Conservation (phyloP, 1,139 yeast genomes). For the Yamadazyma sp. region DNA sequence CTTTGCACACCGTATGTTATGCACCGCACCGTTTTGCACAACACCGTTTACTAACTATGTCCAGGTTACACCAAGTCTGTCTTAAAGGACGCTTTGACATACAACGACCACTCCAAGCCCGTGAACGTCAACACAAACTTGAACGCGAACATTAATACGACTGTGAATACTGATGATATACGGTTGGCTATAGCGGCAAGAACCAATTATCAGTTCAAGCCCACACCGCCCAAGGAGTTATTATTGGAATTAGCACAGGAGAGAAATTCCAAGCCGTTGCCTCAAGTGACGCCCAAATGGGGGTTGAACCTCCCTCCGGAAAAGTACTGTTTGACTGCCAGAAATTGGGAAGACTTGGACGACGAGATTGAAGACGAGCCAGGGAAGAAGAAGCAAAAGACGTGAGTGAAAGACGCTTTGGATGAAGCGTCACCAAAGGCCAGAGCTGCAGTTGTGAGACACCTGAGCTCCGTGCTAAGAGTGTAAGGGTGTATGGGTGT, state of each 20-base stretch:
- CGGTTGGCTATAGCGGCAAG: conserved; percentile 91
- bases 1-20: conserved; percentile 62
- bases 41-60: conserved; percentile 27
- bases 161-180: conserved; percentile 82
- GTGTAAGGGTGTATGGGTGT: no score
- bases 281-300: conserved; percentile 89
- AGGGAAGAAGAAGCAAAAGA: conserved; percentile 5
- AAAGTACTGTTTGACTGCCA: conserved; percentile 88
- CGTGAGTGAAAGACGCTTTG: no score
- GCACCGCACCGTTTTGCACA: not conserved
- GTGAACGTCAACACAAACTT: conserved; percentile 32
- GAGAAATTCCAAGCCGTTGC: conserved; percentile 83
- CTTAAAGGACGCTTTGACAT: conserved; percentile 82
- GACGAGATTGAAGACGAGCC: conserved; percentile 33
- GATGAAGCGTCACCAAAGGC: no score
- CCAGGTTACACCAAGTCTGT: conserved; percentile 72
- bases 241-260: conserved; percentile 89
- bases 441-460: no score
- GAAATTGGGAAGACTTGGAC: conserved; percentile 60
- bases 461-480: no score
- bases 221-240: conserved; percentile 92
- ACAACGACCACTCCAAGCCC: conserved; percentile 75
- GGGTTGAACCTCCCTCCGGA: conserved; percentile 96
- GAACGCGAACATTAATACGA: conserved; percentile 41
- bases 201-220: conserved; percentile 92